Base-by-base conservation (phyloP, 768 basidiomycete species). In the Mrakia blollopis region DNA sequence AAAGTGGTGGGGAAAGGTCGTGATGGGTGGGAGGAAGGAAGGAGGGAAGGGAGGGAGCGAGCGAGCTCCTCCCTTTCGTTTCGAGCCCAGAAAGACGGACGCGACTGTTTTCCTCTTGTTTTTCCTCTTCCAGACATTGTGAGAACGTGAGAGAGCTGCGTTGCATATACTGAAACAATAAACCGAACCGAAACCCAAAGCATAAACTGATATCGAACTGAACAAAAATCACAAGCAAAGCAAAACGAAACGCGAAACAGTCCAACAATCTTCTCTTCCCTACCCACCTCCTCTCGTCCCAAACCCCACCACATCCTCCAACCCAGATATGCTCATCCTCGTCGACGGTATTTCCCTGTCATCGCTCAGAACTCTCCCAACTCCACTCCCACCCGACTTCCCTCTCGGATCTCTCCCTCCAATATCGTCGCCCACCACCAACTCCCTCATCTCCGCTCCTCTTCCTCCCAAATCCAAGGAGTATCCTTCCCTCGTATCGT, bases 271-370 rank as follows among this genome's bases (percentile, higher is more conserved):
- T 25, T 23, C 65, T n/a, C 65, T 37, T 23, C 35, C 23, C 65
- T n/a, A 16, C 35, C n/a, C 25, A 21, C 35, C 65, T 11, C 37
- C 37, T 16, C 35, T 37, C 37, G 25, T 68, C 35, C 65, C 37
- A 13, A 68, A 68, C 6, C 65, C 65, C 1, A 68, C 65, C 65
- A 68, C 25, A 68, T 68, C 65, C 65, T 68, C 65, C 65, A 68
- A 44, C 13, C 65, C 65, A 35, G 65, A 68, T 18, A 68, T 68
- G n/a, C 65, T 68, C 65, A 68, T 68, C 39, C 65, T 68, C 65
- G 39, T 25, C 32, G 25, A 13, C 18, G 8, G 37, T n/a, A 4
- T 11, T 5, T 68, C 37, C 65, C 65, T 67, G 2, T 16, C 62
- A 32, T 32, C 62, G 30, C n/a, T 14, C n/a, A 63, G 1, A 14